These are phyloP conservation scores for Clitocybe nebularis DNA, from an alignment of 1,284 basidiomycete genomes.

Conservation along the genomic window DNA sequence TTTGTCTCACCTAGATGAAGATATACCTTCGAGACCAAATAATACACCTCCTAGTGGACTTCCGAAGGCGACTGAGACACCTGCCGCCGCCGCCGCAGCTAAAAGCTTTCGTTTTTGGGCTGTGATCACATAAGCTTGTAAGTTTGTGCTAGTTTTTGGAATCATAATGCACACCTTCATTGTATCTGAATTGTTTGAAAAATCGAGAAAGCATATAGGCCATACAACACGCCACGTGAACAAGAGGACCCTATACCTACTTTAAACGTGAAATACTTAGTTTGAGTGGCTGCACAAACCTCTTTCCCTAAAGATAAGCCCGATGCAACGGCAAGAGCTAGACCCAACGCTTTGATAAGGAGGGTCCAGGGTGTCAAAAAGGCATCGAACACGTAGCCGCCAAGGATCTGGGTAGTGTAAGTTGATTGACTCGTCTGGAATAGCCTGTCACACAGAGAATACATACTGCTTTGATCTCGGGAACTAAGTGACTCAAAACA, in stretches of 20 bases:
- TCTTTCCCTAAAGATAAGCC: constrained; percentile 77
- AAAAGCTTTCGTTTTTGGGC: constrained; percentile 66
- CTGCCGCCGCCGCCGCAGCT: constrained; percentile 67
- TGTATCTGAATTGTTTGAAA: constrained; percentile 54
- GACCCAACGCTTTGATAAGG: constrained; percentile 72
- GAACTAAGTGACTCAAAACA: constrained; percentile 38
- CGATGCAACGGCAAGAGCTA: constrained; percentile 76
- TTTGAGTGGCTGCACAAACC: constrained; percentile 24
- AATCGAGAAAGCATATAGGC: constrained; percentile 52
- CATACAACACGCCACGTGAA: constrained; percentile 70
- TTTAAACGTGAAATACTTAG: background rate
- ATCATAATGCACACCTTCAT: constrained; percentile 45
- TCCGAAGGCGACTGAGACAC: constrained; percentile 74
- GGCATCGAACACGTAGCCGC: constrained; percentile 68
- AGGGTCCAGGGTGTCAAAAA: constrained; percentile 74
- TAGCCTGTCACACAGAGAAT: background rate
- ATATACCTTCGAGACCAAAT: constrained; percentile 61
- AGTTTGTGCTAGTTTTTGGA: background rate
- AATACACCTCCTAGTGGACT: constrained; percentile 73
- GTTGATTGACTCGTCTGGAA: too few species aligned
- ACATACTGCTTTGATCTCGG: constrained; percentile 73
- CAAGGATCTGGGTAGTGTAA: constrained; percentile 70
- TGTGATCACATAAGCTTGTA: constrained; percentile 20
- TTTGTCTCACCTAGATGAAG: background rate
- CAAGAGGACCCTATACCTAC: constrained; percentile 53